These are phyloP conservation scores for Podosphaera leucotricha DNA, from an alignment of 2,329 filamentous ascomycete species.

Conservation along the genomic window DNA sequence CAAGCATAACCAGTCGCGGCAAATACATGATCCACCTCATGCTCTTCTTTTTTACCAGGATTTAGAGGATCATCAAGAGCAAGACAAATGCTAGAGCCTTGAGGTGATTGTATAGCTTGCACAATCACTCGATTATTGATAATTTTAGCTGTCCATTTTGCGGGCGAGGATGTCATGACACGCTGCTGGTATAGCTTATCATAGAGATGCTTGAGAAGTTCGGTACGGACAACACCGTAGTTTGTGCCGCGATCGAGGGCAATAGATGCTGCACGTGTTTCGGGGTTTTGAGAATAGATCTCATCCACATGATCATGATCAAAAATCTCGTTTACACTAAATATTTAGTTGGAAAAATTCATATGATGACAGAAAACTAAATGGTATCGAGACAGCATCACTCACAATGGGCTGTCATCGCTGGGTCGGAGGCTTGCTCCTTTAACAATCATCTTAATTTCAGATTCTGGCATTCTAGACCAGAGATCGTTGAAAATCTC, in stretches of 20 bases:
- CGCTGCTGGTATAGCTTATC: conserved; percentile 71
- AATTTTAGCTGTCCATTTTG: conserved; percentile 63
- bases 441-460: conserved; percentile 58
- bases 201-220: conserved; percentile 74
- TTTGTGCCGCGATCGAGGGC: conserved; percentile 63
- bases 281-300: conserved; percentile 43
- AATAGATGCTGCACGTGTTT: conserved; percentile 34
- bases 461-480: conserved; percentile 55
- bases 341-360: neutral
- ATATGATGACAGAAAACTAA: neutral
- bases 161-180: conserved; percentile 42
- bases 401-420: conserved; percentile 88
- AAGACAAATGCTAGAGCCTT: conserved; percentile 5
- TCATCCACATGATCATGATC: conserved; percentile 65
- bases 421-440: conserved; percentile 67
- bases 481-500: conserved; percentile 89
- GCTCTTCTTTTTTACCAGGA: conserved; percentile 19
- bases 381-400: conserved; percentile 7
- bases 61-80: conserved; percentile 18
- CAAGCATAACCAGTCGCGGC: conserved; percentile 72
- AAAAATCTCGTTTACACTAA: conserved; percentile 84
- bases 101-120: conserved; percentile 4
- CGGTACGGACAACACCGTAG: conserved; percentile 81
- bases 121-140: conserved; percentile 40
- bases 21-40: conserved; percentile 57